These are phyloP conservation scores for Vachellia pachyceras DNA, from an alignment of 306 rosid species.

Conservation along the genomic window DNA sequence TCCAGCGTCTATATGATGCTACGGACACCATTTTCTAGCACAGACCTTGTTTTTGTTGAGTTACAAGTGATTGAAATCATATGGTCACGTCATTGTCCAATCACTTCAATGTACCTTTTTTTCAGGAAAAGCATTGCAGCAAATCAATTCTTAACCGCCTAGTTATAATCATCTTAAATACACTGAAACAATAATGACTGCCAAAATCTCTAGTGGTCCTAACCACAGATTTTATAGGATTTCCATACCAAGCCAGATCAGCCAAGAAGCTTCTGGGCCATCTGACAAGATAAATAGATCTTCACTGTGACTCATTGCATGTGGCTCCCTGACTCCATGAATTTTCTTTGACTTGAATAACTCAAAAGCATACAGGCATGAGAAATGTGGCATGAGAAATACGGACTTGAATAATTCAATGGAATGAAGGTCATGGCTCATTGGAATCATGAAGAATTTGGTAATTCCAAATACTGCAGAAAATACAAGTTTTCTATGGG, in stretches of 20 bases:
- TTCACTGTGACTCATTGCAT: conserved; percentile 31
- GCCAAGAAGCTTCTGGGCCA: conserved; percentile 33
- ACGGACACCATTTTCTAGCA: conserved; percentile 1
- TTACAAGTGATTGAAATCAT: conserved; percentile 27
- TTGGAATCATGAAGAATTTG: conserved; percentile 34
- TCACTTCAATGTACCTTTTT: conserved; percentile 25
- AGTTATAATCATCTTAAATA: conserved; percentile 24
- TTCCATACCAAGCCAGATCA: conserved; percentile 45
- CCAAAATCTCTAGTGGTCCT: conserved; percentile 41
- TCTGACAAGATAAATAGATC: conserved; percentile 32
- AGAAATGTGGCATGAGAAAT: too few species aligned
- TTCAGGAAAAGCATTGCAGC: conserved; percentile 36
- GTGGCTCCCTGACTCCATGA: conserved; percentile 11
- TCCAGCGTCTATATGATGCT: not conserved
- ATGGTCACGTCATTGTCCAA: conserved; percentile 36
- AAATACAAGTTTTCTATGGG: conserved; percentile 25
- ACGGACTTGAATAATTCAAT: too few species aligned
- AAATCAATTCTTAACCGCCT: conserved; percentile 38
- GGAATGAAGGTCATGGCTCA: conserved; percentile 37
- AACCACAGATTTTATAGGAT: conserved; percentile 43
- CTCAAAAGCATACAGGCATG: conserved; percentile 12
- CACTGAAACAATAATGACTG: conserved; percentile 36
- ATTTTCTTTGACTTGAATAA: conserved; percentile 39
- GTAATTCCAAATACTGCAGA: too few species aligned
- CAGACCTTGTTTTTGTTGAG: conserved; percentile 10